Conservation (phyloP, 805 yeast genomes). For the Saccharomycopsis javanensis region DNA sequence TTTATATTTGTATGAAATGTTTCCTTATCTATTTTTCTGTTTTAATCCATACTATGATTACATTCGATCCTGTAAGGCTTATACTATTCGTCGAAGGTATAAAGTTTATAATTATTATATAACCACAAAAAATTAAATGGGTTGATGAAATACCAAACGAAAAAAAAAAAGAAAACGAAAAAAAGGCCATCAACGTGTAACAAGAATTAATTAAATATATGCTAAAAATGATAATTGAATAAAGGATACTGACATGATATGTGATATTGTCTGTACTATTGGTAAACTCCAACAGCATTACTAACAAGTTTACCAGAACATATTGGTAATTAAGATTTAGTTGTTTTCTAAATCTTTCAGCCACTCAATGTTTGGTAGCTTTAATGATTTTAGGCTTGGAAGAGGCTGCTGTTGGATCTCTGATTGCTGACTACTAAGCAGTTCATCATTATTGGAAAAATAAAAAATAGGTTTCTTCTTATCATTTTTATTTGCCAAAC, state of each 20-base stretch:
- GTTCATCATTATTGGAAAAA: neutral
- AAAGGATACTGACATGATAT: neutral
- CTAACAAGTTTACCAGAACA: too few relatives aligned
- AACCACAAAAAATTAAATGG: too few relatives aligned
- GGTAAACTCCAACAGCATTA: too few relatives aligned
- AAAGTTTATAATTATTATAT: neutral
- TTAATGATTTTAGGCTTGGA: slow-evolving; percentile 24
- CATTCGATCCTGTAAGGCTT: neutral
- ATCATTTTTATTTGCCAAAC: neutral
- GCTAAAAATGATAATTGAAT: too few relatives aligned
- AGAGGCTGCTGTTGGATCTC: slow-evolving; percentile 4
- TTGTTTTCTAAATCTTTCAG: neutral
- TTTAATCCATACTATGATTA: neutral
- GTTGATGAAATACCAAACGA: too few relatives aligned
- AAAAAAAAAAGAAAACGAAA: too few relatives aligned
- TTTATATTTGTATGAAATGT: neutral
- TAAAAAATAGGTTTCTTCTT: neutral
- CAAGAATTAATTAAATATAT: too few relatives aligned
- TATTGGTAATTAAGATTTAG: neutral
- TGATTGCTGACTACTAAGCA: neutral
- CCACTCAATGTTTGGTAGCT: slow-evolving; percentile 16
- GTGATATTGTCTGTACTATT: too few relatives aligned
- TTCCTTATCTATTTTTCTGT: neutral
- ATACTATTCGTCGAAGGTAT: neutral
- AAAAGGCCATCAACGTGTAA: too few relatives aligned